Conservation (phyloP, 768 basidiomycete genomes). For the Daedaleopsis nitida region DNA sequence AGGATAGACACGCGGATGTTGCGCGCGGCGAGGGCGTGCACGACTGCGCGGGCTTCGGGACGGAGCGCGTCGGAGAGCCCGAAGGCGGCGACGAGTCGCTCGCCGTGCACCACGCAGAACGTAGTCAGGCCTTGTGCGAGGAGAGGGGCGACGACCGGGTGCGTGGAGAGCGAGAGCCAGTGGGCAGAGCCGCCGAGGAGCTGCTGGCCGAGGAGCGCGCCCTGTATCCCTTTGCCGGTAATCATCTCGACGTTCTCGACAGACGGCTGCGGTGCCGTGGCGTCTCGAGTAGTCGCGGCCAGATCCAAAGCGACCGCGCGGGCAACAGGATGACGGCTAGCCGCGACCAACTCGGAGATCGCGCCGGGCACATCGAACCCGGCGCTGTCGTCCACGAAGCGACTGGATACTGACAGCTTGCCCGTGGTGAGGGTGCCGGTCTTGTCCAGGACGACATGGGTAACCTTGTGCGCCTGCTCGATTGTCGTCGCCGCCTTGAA, state of each 20-base stretch:
- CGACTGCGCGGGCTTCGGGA: constrained; percentile 39
- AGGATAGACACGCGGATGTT: constrained; percentile 48
- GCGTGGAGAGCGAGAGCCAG: constrained; percentile 34
- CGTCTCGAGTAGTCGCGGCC: neutral
- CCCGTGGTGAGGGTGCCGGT: constrained; percentile 58
- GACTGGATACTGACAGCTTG: constrained; percentile 40
- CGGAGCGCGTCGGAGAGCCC: constrained; percentile 49
- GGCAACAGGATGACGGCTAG: constrained; percentile 39
- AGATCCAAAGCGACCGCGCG: constrained; percentile 37
- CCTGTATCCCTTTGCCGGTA: constrained; percentile 39
- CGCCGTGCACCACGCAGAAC: constrained; percentile 40
- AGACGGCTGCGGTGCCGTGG: neutral
- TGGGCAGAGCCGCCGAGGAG: constrained; percentile 40
- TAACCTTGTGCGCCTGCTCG: constrained; percentile 43
- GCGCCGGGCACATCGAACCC: constrained; percentile 11
- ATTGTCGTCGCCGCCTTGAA: constrained; percentile 41
- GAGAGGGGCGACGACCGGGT: constrained; percentile 33
- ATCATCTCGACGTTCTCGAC: constrained; percentile 31
- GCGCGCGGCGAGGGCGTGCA: constrained; percentile 36
- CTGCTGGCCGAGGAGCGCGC: constrained; percentile 33
- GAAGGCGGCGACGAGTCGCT: constrained; percentile 35
- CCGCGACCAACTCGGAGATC: constrained; percentile 34
- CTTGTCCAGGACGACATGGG: constrained; percentile 58
- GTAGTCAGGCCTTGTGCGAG: constrained; percentile 45
- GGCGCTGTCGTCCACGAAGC: constrained; percentile 20